Percentiles rank a stretch among this genome's conserved stretches.
Evolutionary conservation across 495 filamentous ascomycete genomes (phyloP).

Genomic region (Daldinia caldariorum): DNA sequence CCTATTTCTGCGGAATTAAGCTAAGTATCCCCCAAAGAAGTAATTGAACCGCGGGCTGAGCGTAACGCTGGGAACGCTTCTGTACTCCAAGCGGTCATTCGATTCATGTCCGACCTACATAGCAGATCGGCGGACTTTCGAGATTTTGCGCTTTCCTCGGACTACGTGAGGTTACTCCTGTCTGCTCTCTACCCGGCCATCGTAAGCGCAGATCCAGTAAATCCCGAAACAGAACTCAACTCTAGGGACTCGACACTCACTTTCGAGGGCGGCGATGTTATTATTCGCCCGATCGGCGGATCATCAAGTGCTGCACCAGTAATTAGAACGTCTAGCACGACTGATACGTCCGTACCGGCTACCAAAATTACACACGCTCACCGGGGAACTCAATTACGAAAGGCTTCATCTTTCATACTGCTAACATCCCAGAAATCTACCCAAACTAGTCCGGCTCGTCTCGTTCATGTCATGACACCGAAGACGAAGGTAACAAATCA

Average conservation of each 20-base stretch:
- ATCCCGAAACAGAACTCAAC: constrained; percentile 82
- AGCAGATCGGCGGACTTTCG: constrained; percentile 75
- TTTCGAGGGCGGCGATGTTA: constrained; percentile 86
- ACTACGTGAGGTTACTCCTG: constrained; percentile 81
- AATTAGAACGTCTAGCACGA: constrained; percentile 71
- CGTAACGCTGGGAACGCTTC: constrained; percentile 60
- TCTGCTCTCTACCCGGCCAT: constrained; percentile 83
- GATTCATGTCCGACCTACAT: constrained; percentile 82
- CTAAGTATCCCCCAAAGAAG: constrained; percentile 44
- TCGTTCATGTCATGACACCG: constrained; percentile 70
- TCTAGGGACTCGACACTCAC: constrained; percentile 79
- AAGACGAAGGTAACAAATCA: constrained; percentile 61
- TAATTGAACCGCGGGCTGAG: constrained; percentile 55
- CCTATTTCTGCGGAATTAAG: background rate
- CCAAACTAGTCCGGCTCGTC: constrained; percentile 66
- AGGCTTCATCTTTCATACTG: constrained; percentile 89
- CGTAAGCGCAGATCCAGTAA: constrained; percentile 82
- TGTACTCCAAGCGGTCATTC: constrained; percentile 76
- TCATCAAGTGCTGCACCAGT: constrained; percentile 66
- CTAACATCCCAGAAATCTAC: constrained; percentile 74
- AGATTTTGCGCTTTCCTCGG: constrained; percentile 79
- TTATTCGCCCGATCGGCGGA: constrained; percentile 76
- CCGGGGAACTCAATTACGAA: constrained; percentile 67
- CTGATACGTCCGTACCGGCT: constrained; percentile 52
- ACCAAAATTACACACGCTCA: constrained; percentile 45